Conservation (phyloP, 257 asterid species). For the Capsicum pubescens region DNA sequence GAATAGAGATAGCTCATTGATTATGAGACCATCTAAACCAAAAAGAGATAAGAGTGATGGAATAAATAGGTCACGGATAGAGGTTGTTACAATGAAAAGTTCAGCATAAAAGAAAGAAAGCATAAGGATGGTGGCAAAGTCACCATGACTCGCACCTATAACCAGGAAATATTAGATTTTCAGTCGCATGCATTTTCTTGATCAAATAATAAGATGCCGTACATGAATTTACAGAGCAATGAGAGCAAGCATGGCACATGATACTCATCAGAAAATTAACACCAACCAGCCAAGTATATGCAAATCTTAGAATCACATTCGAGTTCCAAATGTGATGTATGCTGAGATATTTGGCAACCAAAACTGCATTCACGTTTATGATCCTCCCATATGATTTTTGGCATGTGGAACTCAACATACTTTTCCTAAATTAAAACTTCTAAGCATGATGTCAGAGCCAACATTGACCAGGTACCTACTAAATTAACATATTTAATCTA, state of each 20-base stretch:
- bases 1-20: constrained; percentile 11
- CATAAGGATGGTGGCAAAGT: not conserved
- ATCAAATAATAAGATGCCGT: not conserved
- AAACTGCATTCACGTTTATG: not conserved
- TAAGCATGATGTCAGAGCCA: not conserved
- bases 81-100: not conserved
- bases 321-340: not conserved
- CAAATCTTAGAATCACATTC: not conserved
- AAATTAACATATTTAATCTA: not conserved
- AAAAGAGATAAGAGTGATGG: not conserved
- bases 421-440: not conserved
- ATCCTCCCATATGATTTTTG: not conserved
- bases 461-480: not conserved
- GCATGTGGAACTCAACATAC: not conserved
- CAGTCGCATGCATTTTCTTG: not conserved
- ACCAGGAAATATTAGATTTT: not conserved
- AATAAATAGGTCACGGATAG: not conserved
- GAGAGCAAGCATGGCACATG: not conserved
- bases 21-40: constrained; percentile 3
- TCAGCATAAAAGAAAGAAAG: not conserved
- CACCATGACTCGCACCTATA: not conserved
- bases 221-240: not conserved
- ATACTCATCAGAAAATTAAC: not conserved
- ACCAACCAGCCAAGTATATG: not conserved
- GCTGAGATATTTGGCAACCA: not conserved